These are phyloP conservation scores for Phoenix dactylifera DNA, from an alignment of 176 grass and related monocot genomes.

Conservation along the genomic window DNA sequence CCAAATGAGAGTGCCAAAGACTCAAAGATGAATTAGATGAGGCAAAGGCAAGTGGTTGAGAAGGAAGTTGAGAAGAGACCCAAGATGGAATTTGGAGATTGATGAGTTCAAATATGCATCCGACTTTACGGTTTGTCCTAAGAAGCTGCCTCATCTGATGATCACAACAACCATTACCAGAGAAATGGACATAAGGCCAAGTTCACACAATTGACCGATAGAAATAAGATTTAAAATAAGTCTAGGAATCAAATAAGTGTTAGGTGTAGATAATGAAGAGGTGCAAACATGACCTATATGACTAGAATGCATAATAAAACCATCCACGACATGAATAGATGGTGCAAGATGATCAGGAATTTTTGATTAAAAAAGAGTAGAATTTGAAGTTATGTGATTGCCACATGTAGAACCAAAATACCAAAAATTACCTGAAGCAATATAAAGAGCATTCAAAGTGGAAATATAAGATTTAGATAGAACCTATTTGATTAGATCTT, in stretches of 20 bases:
- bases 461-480: too few species aligned
- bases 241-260: not conserved
- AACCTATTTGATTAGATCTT: too few species aligned
- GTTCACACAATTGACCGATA: not conserved
- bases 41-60: too few species aligned
- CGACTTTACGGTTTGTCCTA: not conserved
- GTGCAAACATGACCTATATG: not conserved
- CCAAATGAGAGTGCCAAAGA: not conserved
- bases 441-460: too few species aligned
- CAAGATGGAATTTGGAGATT: not conserved
- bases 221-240: not conserved
- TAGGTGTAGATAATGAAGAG: not conserved
- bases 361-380: not conserved
- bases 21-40: not conserved
- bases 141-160: not conserved
- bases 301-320: not conserved
- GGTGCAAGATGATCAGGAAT: not conserved
- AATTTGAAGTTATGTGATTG: not conserved
- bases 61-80: not conserved
- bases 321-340: not conserved
- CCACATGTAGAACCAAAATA: not conserved
- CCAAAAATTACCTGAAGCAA: not conserved
- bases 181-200: not conserved
- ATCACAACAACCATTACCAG: not conserved
- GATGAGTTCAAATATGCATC: not conserved